Evolutionary conservation across 2,329 filamentous ascomycete genomes (phyloP).

Genomic region (Stemphylium beticola): DNA sequence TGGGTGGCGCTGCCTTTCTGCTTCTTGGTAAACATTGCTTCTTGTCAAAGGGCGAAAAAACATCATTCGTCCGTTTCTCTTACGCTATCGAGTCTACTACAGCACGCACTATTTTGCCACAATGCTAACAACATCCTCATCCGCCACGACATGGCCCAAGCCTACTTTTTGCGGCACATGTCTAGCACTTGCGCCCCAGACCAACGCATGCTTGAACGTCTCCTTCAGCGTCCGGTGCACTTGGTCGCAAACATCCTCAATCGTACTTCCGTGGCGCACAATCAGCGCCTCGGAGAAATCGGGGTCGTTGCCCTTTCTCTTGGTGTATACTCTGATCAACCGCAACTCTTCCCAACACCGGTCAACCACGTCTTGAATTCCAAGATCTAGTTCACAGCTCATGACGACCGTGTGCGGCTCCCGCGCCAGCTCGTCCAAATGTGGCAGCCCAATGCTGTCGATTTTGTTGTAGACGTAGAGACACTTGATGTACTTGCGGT

Average conservation of each 20-base stretch:
- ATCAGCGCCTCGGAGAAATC: conserved; percentile 92
- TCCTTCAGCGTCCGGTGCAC: conserved; percentile 95
- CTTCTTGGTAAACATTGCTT: not conserved
- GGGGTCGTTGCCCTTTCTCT: conserved; percentile 89
- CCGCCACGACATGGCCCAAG: conserved; percentile 75
- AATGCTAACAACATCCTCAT: conserved; percentile 73
- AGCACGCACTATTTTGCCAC: conserved; percentile 49
- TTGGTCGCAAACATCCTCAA: conserved; percentile 96
- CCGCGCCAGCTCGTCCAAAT: conserved; percentile 87
- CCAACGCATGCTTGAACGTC: conserved; percentile 97
- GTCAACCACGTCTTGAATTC: conserved; percentile 91
- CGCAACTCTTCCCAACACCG: conserved; percentile 92
- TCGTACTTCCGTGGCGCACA: conserved; percentile 82
- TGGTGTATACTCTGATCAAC: conserved; percentile 85
- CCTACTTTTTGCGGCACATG: conserved; percentile 95
- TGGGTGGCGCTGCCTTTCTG: not conserved
- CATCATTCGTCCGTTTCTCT: too few species aligned
- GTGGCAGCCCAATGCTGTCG: conserved; percentile 90
- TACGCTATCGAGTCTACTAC: too few species aligned
- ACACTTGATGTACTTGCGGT: conserved; percentile 93
- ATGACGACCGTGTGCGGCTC: conserved; percentile 96
- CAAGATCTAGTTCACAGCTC: conserved; percentile 94
- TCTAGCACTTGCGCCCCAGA: conserved; percentile 95
- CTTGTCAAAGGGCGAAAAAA: not conserved
- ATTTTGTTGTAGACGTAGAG: conserved; percentile 99